Base-by-base conservation (phyloP, 2,329 filamentous ascomycete species). In the Clonostachys chloroleuca region DNA sequence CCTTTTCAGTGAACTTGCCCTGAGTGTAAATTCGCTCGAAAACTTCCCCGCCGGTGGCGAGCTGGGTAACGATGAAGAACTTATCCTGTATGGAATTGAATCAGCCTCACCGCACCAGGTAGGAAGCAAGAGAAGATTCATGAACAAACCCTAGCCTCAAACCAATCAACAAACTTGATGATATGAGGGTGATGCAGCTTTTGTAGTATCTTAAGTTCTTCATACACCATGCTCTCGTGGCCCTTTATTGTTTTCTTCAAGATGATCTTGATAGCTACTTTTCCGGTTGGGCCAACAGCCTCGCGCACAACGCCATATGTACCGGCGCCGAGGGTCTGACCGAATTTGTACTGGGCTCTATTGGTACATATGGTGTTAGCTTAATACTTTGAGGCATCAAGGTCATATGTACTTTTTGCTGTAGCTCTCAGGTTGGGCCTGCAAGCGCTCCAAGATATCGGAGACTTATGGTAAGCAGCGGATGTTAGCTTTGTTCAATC, bases 211-310 rank as follows among this genome's bases (percentile, higher is more conserved):
- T 91, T 81, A 59, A 99, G 78, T 74, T 99, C 94, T 67, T 99
- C 94, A 66, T 95, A 94, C 37, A 99, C 94, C 94, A 99, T 99
- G 67, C 87, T 84, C 75, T 99, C 94, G 60, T 97, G 97, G 54
- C 92, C 92, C 67, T 92, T 95, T 65, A 99, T 92, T 70, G 96
- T 97, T 76, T 96, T 96, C 81, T 99, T 99, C 61, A 97, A 76
- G 68, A 99, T 99, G 66, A 99, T 97, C 79, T 99, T 99, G 69
- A 99, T 82, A 39, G 94, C 94, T 51, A 95, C 92, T 76, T 96
- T 81, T 66, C 90, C 89, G 17, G 80, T 78, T 40, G 86, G 83
- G 56, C 89, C 81, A 52, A 96, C 91, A 50, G 94, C 94, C 72
- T 99, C 94, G 59, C 94, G 84, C 61, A 99, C 94, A 61, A 99